Conservation (phyloP, 192 early-diverging fungal species). For the Rhizophagus sp. region DNA sequence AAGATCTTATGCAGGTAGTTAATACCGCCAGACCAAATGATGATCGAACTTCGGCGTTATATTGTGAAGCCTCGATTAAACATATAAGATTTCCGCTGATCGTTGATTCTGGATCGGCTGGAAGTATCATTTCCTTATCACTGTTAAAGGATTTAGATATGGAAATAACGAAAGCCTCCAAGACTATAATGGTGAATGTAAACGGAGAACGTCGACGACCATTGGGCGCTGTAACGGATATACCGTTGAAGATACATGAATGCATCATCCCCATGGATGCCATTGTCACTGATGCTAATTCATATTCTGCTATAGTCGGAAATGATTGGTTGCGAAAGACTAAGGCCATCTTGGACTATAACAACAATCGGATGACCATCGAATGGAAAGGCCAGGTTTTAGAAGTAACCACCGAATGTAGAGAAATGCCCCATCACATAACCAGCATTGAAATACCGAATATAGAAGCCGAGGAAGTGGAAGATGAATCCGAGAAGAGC, state of each 20-base stretch:
- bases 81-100: background rate
- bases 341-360: too few relatives aligned
- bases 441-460: too few relatives aligned
- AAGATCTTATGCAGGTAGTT: too few relatives aligned
- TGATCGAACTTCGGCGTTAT: too few relatives aligned
- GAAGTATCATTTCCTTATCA: background rate
- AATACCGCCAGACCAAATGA: too few relatives aligned
- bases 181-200: background rate
- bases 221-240: background rate
- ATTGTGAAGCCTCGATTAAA: background rate
- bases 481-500: too few relatives aligned
- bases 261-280: background rate
- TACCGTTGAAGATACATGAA: background rate
- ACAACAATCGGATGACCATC: too few relatives aligned
- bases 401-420: too few relatives aligned
- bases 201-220: background rate
- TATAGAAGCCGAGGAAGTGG: too few relatives aligned
- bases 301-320: background rate
- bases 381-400: too few relatives aligned
- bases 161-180: background rate
- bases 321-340: too few relatives aligned
- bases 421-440: too few relatives aligned
- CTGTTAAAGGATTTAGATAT: background rate
- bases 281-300: background rate
- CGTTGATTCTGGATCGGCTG: background rate